Evolutionary conservation across 805 yeast genomes (phyloP), one percentile per base, ranked within the genome.

Genomic region (Kodamaea sagamina): DNA sequence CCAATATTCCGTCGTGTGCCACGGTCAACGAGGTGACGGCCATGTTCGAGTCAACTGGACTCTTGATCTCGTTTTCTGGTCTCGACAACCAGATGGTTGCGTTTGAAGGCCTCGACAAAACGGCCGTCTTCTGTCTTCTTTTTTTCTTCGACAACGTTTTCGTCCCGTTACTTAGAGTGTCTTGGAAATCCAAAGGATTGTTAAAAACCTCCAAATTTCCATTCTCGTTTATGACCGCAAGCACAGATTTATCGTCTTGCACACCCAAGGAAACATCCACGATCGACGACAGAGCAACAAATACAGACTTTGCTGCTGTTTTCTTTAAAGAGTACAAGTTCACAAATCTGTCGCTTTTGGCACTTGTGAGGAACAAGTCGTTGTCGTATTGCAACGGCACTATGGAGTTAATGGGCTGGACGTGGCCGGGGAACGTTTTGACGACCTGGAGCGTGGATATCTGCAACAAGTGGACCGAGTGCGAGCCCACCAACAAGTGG

Each of bases 281-380:
- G 10, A 87, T 79, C 39, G 85, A 77, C 11, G 88, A 71, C 48
- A 84, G 85, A 3, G 90, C 73, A 11, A 86, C 89, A 44, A 88
- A 75, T 2, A 89, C 86, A 6, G 72, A 62, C 17, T 66, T 63
- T 2, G 82, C 70, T 3, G 78, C 57, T 21, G 64, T 57, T 36
- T 67, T 63, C 24, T 70, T 63, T 2, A 80, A 43, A 8, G 84
- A 75, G 57, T 84, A 82, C 27, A 86, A 68, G 59, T 88, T 88
- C 51, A 89, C 74, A 60, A 87, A 89, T 52, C 97, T 76, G 61
- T 90, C 98, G 47, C 82, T 83, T 26, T 70, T 69, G 1, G 97
- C 95, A 40, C 84, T 76, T 1, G 93, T 82, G 32, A 86, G 61
- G 52, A 89, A 79, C 36, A 65, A 67, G 36, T 75, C 75, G 6